Evolutionary conservation across 164 flowering plant genomes (phyloP), one percentile per base, ranked within the genome.

Genomic region (Buxus sempervirens): DNA sequence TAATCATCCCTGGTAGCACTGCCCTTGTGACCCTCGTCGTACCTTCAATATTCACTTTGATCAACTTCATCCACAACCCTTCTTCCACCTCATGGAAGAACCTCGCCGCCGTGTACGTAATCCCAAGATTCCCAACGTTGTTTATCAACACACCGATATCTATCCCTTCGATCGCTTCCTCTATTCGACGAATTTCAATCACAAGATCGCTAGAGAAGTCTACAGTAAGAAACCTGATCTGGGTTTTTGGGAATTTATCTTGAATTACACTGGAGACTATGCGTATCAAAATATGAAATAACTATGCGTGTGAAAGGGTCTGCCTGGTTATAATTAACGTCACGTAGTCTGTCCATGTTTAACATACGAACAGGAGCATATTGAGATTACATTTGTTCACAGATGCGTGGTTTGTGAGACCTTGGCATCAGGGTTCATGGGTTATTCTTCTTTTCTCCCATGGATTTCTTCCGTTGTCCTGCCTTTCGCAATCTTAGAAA

Each of bases 141-240:
- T 89, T 90, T 36, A 90, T 70, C 82, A 90, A 68, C 67, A 89
- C 66, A 21, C 94, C 96, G 55, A 86, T 23, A 66, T n/a, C n/a
- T n/a, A n/a, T n/a, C n/a, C n/a, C n/a, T n/a, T n/a, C n/a, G n/a
- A n/a, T n/a, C n/a, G n/a, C n/a, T n/a, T n/a, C n/a, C n/a, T n/a
- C n/a, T n/a, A n/a, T n/a, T n/a, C n/a, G n/a, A n/a, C n/a, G n/a
- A n/a, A n/a, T n/a, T n/a, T n/a, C n/a, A n/a, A 66, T 32, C 12
- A 22, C 63, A 2, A 84, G 68, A 72, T 89, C 90, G 9, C 84
- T 82, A 38, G 84, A 61, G 66, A 92, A 87, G 65, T 92, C 97
- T 23, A 87, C 79, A n/a, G n/a, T n/a, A 0, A 90, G 85, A 16
- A 60, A 79, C 73, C 79, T 88, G 77, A 87, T 76, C 82, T 83